These are phyloP conservation scores for Trichoderma lentiforme DNA, from an alignment of 2,329 filamentous ascomycete genomes.

Conservation along the genomic window DNA sequence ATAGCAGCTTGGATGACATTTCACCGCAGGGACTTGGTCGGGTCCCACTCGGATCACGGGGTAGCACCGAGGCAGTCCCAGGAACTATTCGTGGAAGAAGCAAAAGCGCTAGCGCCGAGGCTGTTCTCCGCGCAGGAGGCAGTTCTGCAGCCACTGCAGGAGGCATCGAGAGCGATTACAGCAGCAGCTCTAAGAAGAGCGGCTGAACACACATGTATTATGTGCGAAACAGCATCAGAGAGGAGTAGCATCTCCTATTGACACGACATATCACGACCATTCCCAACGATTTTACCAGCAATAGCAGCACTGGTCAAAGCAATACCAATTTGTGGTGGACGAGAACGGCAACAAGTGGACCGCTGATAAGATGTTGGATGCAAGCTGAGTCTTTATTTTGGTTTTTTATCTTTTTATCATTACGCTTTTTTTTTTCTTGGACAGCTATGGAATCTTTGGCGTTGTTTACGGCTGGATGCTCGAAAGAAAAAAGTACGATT, in stretches of 20 bases:
- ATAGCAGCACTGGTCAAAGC: not conserved
- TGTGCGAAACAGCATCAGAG: not conserved
- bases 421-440: not conserved
- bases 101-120: slow-evolving; percentile 32
- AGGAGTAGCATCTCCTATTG: not conserved
- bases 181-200: slow-evolving; percentile 34
- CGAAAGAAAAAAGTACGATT: not conserved
- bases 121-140: slow-evolving; percentile 26
- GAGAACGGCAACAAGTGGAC: not conserved
- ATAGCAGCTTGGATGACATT: not conserved
- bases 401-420: not conserved
- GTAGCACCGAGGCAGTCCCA: slow-evolving; percentile 34
- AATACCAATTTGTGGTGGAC: not conserved
- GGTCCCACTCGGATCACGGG: slow-evolving; percentile 24
- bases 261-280: not conserved
- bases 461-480: not conserved
- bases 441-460: not conserved
- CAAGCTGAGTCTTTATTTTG: not conserved
- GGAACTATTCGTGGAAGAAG: slow-evolving; percentile 31
- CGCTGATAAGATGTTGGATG: no score
- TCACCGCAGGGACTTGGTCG: slow-evolving; percentile 11
- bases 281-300: not conserved
- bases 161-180: slow-evolving; percentile 38
- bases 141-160: slow-evolving; percentile 43
- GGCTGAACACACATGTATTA: not conserved